These are phyloP conservation scores for Penicillium taxi DNA, from an alignment of 495 filamentous ascomycete species.

Conservation along the genomic window DNA sequence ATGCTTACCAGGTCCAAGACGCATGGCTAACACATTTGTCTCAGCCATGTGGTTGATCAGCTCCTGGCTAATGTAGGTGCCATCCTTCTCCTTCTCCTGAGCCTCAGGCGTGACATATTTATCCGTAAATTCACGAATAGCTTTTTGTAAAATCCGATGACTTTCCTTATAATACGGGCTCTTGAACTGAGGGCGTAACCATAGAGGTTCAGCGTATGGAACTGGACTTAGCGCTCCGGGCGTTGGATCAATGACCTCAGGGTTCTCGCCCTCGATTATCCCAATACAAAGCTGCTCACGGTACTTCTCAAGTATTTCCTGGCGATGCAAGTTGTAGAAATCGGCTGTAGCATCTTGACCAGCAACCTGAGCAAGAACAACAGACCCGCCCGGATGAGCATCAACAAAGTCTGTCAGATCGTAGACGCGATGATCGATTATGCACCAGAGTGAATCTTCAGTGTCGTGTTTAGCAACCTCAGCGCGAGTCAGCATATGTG, in stretches of 20 bases:
- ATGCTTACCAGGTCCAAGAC: slow-evolving; percentile 76
- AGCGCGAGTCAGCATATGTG: slow-evolving; percentile 31
- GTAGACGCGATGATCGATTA: slow-evolving; percentile 53
- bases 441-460: slow-evolving; percentile 49
- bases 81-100: slow-evolving; percentile 66
- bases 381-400: slow-evolving; percentile 53
- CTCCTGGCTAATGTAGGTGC: slow-evolving; percentile 66
- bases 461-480: slow-evolving; percentile 49
- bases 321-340: slow-evolving; percentile 54
- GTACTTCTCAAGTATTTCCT: slow-evolving; percentile 67
- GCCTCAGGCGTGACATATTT: slow-evolving; percentile 65
- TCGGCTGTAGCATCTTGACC: slow-evolving; percentile 49
- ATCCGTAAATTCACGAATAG: slow-evolving; percentile 68
- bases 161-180: slow-evolving; percentile 76
- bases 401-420: slow-evolving; percentile 50
- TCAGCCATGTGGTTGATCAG: slow-evolving; percentile 71
- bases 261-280: slow-evolving; percentile 62
- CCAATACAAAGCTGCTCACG: slow-evolving; percentile 60
- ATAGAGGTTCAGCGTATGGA: slow-evolving; percentile 74
- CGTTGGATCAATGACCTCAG: slow-evolving; percentile 63
- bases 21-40: slow-evolving; percentile 70
- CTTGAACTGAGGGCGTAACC: slow-evolving; percentile 72
- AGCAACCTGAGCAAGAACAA: slow-evolving; percentile 46
- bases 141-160: slow-evolving; percentile 62
- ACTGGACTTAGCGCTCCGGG: slow-evolving; percentile 65